Evolutionary conservation across 2,329 filamentous ascomycete species (phyloP).

Genomic region (Clarireedia paspali): DNA sequence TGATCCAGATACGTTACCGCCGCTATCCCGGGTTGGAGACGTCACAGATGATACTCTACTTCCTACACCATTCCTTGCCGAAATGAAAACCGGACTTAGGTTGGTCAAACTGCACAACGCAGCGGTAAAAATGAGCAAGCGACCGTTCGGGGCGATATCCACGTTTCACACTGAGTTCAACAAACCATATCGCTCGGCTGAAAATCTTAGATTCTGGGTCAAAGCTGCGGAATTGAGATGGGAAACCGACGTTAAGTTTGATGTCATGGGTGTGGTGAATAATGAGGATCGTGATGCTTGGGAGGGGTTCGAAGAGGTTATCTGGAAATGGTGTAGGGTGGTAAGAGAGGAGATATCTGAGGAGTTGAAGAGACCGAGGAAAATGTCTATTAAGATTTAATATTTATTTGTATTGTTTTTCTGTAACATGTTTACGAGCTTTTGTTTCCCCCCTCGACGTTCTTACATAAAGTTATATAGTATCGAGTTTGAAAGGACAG

Average conservation of each 20-base stretch:
- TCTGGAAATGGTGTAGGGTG: conserved; percentile 74
- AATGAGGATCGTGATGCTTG: conserved; percentile 61
- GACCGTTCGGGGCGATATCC: conserved; percentile 84
- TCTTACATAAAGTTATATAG: too few relatives aligned
- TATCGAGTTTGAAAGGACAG: too few relatives aligned
- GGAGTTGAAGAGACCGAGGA: conserved; percentile 42
- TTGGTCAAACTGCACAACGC: conserved; percentile 87
- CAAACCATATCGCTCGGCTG: conserved; percentile 88
- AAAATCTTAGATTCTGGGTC: conserved; percentile 92
- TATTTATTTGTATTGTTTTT: not conserved
- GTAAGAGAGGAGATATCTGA: conserved; percentile 76
- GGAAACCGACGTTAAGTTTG: conserved; percentile 76
- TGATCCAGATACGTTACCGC: conserved; percentile 52
- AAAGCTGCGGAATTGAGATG: conserved; percentile 93
- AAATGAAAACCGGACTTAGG: conserved; percentile 69
- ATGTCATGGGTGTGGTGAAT: conserved; percentile 81
- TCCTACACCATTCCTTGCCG: conserved; percentile 66
- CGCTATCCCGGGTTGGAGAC: conserved; percentile 54
- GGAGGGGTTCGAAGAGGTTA: conserved; percentile 73
- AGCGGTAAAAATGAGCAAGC: conserved; percentile 73
- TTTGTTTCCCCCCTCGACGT: too few relatives aligned
- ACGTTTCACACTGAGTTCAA: conserved; percentile 85
- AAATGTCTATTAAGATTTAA: conserved; percentile 9
- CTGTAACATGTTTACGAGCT: too few relatives aligned
- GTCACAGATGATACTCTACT: conserved; percentile 34